phyloP scores from a whole-genome alignment of 208 protist species.

The Crithidia bombi region DNA sequence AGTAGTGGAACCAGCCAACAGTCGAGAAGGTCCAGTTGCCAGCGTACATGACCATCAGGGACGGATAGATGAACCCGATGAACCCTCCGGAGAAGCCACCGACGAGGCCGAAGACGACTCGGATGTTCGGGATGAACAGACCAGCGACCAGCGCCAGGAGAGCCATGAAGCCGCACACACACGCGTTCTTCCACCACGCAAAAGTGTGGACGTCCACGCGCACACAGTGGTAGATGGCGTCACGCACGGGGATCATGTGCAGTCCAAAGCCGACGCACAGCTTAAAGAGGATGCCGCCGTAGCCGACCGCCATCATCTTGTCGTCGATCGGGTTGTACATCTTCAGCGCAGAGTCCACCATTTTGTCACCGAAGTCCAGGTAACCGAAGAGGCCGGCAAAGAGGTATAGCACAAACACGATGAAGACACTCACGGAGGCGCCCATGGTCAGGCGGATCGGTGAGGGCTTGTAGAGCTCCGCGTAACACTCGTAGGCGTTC shows the following conservation, averaged over 20 bases:
- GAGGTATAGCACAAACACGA: conserved; percentile 74
- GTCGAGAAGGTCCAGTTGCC: conserved; percentile 46
- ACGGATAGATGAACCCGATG: conserved; percentile 77
- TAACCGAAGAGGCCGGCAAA: conserved; percentile 84
- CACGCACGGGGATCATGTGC: conserved; percentile 66
- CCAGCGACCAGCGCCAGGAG: conserved; percentile 48
- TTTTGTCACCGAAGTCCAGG: conserved; percentile 62
- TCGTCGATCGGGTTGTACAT: conserved; percentile 69
- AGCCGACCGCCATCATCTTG: conserved; percentile 55
- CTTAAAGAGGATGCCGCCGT: conserved; percentile 69
- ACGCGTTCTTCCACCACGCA: conserved; percentile 56
- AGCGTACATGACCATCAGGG: conserved; percentile 73
- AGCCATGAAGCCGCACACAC: conserved; percentile 46
- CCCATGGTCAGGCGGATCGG: conserved; percentile 56
- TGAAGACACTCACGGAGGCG: conserved; percentile 37
- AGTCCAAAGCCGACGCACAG: conserved; percentile 72
- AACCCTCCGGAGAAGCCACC: conserved; percentile 71
- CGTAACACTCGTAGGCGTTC: conserved; percentile 70
- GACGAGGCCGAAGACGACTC: conserved; percentile 72
- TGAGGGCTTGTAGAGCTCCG: conserved; percentile 63
- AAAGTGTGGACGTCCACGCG: conserved; percentile 42
- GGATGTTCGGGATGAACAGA: conserved; percentile 77
- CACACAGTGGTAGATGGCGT: conserved; percentile 66
- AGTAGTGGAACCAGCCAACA: conserved; percentile 58
- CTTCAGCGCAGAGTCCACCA: conserved; percentile 54